Base-by-base conservation (phyloP, 2,329 filamentous ascomycete genomes). In the Clonostachys byssicola region DNA sequence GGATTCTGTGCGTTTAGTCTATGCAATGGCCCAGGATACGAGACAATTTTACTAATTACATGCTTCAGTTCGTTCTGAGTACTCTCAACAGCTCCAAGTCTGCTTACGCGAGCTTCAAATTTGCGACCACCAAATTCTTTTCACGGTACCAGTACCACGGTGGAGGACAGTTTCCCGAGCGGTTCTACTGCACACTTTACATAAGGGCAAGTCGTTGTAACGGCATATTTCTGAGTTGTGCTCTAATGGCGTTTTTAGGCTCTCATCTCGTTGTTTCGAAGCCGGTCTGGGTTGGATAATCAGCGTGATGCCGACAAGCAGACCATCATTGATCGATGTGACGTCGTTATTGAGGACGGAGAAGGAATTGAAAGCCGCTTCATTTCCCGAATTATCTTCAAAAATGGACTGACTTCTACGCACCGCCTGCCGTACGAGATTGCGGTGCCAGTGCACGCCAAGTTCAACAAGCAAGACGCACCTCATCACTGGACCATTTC, bases 71-170 rank as follows among this genome's bases (percentile, higher is more conserved):
- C 53, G 75, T 85, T 5, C 73, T 92, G 47, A 89, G 86, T 13
- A 83, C 88, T 13, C 71, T 92, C 52, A 92, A 92, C 62, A 79
- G 80, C n/a, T 89, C 88, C 47, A 89, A 89, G 60, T 89, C 88
- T 5, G 87, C 86, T 16, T 92, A 92, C 62, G 83, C 85, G 23
- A 86, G 85, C 49, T 85, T 90, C 57, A 78, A 78, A 8, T 81
- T 92, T 46, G 73, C 85, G 40, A 77, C 80, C 39, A 78, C 72
- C 53, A 77, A 80, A 38, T 92, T 92, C 70, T 91, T 91, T 66
- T 79, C 83, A 7, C 78, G 77, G 35, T 92, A 91, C 65, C 76
- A 80, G 45, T 92, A 83, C 56, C 74, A 80, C 47, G 79, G 78
- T 17, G 67, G 57, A 34, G 63, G 69, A 8, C 73, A 75, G 52